Evolutionary conservation across 2,329 filamentous ascomycete species (phyloP).

Genomic region (Trichophyton schoenleinii): DNA sequence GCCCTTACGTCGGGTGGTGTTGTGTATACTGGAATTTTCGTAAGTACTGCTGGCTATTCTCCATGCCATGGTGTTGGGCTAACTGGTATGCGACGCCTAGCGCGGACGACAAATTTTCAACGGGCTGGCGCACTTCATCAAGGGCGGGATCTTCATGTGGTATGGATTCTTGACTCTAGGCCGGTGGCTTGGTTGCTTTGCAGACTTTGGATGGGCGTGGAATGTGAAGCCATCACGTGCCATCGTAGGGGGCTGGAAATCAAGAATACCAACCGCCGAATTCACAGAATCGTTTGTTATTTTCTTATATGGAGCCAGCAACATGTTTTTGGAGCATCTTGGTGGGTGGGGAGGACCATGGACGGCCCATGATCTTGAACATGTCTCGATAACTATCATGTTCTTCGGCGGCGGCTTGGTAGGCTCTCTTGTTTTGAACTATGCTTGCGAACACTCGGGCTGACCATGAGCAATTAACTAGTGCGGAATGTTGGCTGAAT

Average conservation of each 20-base stretch:
- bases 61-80: background rate
- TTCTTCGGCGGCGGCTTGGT: constrained; percentile 88
- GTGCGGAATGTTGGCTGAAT: constrained; percentile 79
- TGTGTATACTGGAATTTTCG: constrained; percentile 72
- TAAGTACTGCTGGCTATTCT: constrained; percentile 38
- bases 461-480: constrained; percentile 28
- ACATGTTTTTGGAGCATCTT: constrained; percentile 86
- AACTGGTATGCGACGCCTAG: constrained; percentile 30
- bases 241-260: constrained; percentile 50
- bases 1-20: constrained; percentile 59
- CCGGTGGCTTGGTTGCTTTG: constrained; percentile 81
- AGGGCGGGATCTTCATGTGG: constrained; percentile 91
- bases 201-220: constrained; percentile 90
- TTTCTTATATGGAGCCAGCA: constrained; percentile 75
- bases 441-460: constrained; percentile 6
- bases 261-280: constrained; percentile 59
- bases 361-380: constrained; percentile 72
- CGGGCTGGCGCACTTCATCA: constrained; percentile 84
- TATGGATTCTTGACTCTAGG: constrained; percentile 77
- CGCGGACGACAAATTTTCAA: constrained; percentile 60
- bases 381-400: constrained; percentile 81
- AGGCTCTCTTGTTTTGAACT: constrained; percentile 17
- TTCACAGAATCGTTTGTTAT: constrained; percentile 85
- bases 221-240: constrained; percentile 58
- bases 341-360: constrained; percentile 58